These are phyloP conservation scores for Epichloe typhina DNA, from an alignment of 2,329 filamentous ascomycete species.

Conservation along the genomic window DNA sequence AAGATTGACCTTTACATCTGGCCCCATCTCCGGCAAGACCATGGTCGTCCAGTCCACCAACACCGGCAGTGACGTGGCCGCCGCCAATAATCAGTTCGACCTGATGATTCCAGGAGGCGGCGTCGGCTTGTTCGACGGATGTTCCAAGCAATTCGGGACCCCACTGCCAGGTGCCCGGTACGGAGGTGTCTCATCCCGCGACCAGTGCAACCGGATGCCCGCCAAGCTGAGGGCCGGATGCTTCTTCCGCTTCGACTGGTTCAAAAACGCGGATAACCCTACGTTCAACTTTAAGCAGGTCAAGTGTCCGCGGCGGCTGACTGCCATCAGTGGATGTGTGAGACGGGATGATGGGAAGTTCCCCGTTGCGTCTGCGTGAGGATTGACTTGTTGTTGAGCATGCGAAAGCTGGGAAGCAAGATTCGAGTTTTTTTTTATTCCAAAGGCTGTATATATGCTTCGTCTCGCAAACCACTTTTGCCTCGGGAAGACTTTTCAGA, in stretches of 20 bases:
- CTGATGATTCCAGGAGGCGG: constrained; percentile 43
- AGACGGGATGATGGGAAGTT: constrained; percentile 18
- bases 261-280: constrained; percentile 44
- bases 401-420: no score
- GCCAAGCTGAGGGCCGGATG: constrained; percentile 41
- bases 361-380: constrained; percentile 8
- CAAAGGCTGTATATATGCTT: not conserved
- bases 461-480: not conserved
- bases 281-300: constrained; percentile 41
- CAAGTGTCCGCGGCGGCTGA: constrained; percentile 37
- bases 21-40: constrained; percentile 41
- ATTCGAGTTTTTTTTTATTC: no score
- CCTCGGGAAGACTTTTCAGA: no score
- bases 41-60: constrained; percentile 54
- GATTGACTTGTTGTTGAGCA: not conserved
- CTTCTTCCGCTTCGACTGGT: constrained; percentile 53
- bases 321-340: constrained; percentile 24
- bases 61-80: constrained; percentile 28
- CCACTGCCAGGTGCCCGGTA: constrained; percentile 35
- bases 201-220: constrained; percentile 40
- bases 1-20: constrained; percentile 36
- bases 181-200: constrained; percentile 39
- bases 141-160: constrained; percentile 32
- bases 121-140: constrained; percentile 40
- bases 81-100: constrained; percentile 20